These are phyloP conservation scores for Wallacemonas rigidus DNA, from an alignment of 208 protist genomes.

Conservation along the genomic window DNA sequence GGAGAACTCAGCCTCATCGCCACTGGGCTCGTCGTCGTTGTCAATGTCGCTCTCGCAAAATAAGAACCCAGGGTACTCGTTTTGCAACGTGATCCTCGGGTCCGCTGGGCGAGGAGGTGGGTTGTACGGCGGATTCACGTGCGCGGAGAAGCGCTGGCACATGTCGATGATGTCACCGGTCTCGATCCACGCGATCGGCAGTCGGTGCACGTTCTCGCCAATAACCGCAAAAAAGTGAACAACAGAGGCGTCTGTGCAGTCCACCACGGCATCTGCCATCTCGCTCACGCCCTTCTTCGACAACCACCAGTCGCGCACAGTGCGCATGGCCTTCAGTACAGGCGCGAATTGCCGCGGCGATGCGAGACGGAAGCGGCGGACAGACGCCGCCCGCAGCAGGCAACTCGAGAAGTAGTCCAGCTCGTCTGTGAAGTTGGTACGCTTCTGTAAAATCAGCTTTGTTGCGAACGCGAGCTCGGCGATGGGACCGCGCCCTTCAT, in stretches of 20 bases:
- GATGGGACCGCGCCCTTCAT: conserved; percentile 71
- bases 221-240: conserved; percentile 77
- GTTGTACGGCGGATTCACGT: conserved; percentile 68
- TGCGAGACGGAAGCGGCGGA: conserved; percentile 78
- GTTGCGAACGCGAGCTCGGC: conserved; percentile 74
- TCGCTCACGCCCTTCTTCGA: conserved; percentile 61
- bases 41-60: conserved; percentile 89
- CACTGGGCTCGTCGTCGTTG: conserved; percentile 82
- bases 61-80: conserved; percentile 89
- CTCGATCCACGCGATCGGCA: conserved; percentile 92
- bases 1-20: conserved; percentile 86
- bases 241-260: conserved; percentile 57
- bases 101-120: conserved; percentile 88
- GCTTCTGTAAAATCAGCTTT: conserved; percentile 65
- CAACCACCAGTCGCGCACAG: conserved; percentile 83
- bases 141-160: conserved; percentile 76
- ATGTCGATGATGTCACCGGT: conserved; percentile 92
- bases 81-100: conserved; percentile 83
- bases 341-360: conserved; percentile 77
- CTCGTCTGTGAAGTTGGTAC: conserved; percentile 74
- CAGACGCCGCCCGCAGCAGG: conserved; percentile 46
- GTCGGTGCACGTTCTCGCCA: conserved; percentile 78
- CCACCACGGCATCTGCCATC: conserved; percentile 56
- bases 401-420: conserved; percentile 75
- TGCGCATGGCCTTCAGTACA: conserved; percentile 81